phyloP scores from a whole-genome alignment of 176 grass and related monocot genomes.

The Ananas comosus region DNA sequence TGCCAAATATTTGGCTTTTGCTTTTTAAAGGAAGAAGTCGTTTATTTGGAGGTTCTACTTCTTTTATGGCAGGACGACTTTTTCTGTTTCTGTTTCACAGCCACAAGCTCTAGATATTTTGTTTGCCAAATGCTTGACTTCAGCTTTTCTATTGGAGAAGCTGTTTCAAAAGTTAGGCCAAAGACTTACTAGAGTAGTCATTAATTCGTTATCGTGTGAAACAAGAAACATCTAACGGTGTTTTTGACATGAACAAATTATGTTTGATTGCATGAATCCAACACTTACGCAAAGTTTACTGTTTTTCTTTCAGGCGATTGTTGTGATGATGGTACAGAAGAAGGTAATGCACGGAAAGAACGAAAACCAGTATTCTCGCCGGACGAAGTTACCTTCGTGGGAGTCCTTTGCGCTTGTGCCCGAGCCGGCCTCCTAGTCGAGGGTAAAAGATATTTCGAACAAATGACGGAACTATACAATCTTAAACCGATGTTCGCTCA shows the following conservation, averaged over 20 bases:
- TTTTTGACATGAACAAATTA: neutral
- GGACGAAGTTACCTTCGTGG: slow-evolving; percentile 53
- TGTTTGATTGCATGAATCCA: slow-evolving; percentile 1
- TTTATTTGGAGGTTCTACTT: too few species aligned
- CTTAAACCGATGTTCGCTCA: slow-evolving; percentile 51
- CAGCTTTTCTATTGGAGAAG: neutral
- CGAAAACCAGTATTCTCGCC: slow-evolving; percentile 9
- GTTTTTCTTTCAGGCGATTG: slow-evolving; percentile 18
- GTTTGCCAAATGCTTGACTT: neutral
- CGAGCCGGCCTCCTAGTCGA: slow-evolving; percentile 40
- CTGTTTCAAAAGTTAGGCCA: neutral
- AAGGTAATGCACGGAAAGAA: neutral
- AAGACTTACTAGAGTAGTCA: neutral
- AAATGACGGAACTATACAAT: slow-evolving; percentile 40
- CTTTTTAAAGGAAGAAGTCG: too few species aligned
- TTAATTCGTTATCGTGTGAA: too few species aligned
- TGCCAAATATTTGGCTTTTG: too few species aligned
- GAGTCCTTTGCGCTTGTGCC: slow-evolving; percentile 48
- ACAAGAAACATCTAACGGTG: too few species aligned
- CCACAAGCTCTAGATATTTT: neutral
- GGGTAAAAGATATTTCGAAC: slow-evolving; percentile 47
- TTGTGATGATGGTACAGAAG: slow-evolving; percentile 1
- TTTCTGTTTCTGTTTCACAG: neutral
- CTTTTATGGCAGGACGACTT: too few species aligned
- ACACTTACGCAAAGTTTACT: neutral